Evolutionary conservation across 495 filamentous ascomycete species (phyloP), one percentile per base, ranked within the genome.

Genomic region (Darksidea phi): DNA sequence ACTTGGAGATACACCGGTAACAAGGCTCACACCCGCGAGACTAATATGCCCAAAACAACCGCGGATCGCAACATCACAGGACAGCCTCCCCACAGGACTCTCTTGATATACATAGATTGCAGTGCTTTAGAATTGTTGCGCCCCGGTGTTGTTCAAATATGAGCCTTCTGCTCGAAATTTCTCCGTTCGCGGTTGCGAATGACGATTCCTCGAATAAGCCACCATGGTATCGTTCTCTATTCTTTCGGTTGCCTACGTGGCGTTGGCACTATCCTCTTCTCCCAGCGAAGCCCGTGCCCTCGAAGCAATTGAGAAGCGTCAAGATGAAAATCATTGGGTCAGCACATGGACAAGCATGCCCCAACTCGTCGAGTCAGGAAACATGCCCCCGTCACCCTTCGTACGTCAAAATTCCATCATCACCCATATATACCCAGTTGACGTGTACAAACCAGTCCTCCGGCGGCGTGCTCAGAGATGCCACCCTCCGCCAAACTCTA

Each of bases 401-500:
- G 84, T 86, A 76, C 34, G 81, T 65, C 55, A 55, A 20, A 25
- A 20, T 23, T 20, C 34, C 37, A 36, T 15, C 25, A 45, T 4
- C 15, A 42, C 7, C 20, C 13, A 25, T 32, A n/a, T n/a, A n/a
- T n/a, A n/a, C n/a, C n/a, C n/a, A n/a, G n/a, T n/a, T n/a, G n/a
- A n/a, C n/a, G n/a, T n/a, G n/a, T n/a, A n/a, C n/a, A n/a, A n/a
- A 15, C 21, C 47, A 36, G 45, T 46, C 67, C 6, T 69, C 66
- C 13, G 60, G 62, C 37, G 51, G 66, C 38, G 66, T 77, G 48
- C 78, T 80, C 64, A 24, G 52, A 28, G 83, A 86, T 55, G 78
- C 83, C 17, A 88, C 87, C 1, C 75, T 89, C 52, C 83, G 87
- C 10, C 86, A 89, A 69, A 90, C 86, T 0, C 66, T 88, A 1